These are phyloP conservation scores for Cordyceps cicadae DNA, from an alignment of 2,329 filamentous ascomycete genomes.

Conservation along the genomic window DNA sequence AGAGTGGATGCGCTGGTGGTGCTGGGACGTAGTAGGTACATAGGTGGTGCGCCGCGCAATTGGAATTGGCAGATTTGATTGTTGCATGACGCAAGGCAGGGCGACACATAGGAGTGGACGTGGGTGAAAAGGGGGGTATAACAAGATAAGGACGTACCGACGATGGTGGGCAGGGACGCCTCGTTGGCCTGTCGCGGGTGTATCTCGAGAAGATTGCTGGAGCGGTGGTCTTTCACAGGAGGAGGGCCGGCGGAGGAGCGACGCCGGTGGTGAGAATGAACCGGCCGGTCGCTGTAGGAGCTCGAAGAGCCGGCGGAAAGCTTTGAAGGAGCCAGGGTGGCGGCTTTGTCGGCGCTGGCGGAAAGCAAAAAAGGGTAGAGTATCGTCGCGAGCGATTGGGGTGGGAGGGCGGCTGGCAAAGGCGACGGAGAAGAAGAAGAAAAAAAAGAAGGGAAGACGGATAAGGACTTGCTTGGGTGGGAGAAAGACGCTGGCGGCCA, in stretches of 20 bases:
- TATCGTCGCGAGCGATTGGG: not conserved
- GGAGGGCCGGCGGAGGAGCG: conserved; percentile 36
- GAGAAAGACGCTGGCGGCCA: not conserved
- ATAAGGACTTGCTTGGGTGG: not conserved
- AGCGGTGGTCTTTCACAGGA: conserved; percentile 24
- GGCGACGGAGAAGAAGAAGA: not conserved
- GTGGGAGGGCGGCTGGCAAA: not conserved
- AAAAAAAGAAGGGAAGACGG: not conserved
- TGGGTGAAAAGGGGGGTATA: not conserved
- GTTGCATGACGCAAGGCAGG: not conserved
- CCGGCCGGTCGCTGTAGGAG: conserved; percentile 42
- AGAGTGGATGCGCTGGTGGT: conserved; percentile 1
- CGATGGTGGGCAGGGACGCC: conserved; percentile 42
- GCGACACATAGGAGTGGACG: not conserved
- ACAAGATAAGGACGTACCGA: conserved; percentile 33
- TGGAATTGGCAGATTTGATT: not conserved
- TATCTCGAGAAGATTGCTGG: conserved; percentile 24
- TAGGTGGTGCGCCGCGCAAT: not conserved
- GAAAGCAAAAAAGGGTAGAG: conserved; percentile 3
- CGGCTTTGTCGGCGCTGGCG: conserved; percentile 13
- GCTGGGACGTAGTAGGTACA: too few relatives aligned
- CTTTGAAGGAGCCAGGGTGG: conserved; percentile 44
- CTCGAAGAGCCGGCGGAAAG: conserved; percentile 44
- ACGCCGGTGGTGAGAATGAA: conserved; percentile 40
- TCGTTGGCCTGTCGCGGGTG: conserved; percentile 23